Base-by-base conservation (phyloP, 306 rosid genomes). In the Pachyrhizus erosus region DNA sequence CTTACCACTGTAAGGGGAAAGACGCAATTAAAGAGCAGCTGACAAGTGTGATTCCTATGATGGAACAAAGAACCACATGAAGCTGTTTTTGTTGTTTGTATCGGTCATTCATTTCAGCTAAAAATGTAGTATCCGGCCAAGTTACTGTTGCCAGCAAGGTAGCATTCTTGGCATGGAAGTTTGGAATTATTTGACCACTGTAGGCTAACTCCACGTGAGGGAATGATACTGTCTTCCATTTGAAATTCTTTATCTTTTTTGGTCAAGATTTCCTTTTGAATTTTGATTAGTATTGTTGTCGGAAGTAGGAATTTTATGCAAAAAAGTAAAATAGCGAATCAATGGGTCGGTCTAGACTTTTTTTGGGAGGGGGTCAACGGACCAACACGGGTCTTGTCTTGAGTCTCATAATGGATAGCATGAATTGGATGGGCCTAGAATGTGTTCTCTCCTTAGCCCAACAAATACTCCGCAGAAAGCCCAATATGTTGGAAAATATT, bases 161-260 rank as follows among this genome's bases (percentile, higher is more conserved):
- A 45, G 48, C 31, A 64, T 29, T 62, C 26, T 1, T 31, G 23
- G 65, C 51, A 48, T 31, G 17, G 7, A 49, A 49, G 11, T 31
- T 42, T 58, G 70, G 42, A 39, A 61, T 40, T 65, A 33, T 62
- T 45, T 77, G 70, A 61, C 62, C 40, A 15, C 29, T 60, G 10
- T 24, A 42, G 42, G 13, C 9, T 48, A 48, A 49, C 13, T 40
- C 74, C 68, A 58, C 21, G 57, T 55, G 71, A 60, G 58, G 58
- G 43, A 64, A 43, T 45, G 37, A 26, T 48, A 71, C 40, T 15
- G 15, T 26, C 67, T 60, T 60, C 67, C 67, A 5, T 24, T 58
- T 13, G 40, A 61, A 15, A 61, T 57, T 57, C 31, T 21, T 21
- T 21, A 21, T 42, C 0, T 21, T 9, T 21, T 21, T 21, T 5